Evolutionary conservation across 1,284 basidiomycete genomes (phyloP).

Genomic region (Sanghuangporus baumii): DNA sequence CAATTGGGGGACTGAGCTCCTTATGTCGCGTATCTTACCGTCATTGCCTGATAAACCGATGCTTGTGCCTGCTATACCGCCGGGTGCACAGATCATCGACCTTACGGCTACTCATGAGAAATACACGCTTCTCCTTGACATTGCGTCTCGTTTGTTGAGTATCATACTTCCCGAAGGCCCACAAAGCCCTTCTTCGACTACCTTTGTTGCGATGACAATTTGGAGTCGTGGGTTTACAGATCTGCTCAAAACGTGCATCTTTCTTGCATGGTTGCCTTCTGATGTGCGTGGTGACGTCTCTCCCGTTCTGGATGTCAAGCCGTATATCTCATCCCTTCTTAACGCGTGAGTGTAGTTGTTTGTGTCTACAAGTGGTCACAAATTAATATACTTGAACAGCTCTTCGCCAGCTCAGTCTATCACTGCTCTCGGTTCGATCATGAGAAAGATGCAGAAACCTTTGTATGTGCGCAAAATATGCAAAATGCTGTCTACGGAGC

Average conservation of each 20-base stretch:
- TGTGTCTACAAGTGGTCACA: neutral
- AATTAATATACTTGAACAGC: slow-evolving; percentile 30
- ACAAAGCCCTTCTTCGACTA: slow-evolving; percentile 41
- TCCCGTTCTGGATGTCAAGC: slow-evolving; percentile 18
- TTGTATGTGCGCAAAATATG: slow-evolving; percentile 52
- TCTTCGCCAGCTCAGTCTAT: slow-evolving; percentile 62
- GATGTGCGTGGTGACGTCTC: slow-evolving; percentile 10
- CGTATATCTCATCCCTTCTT: slow-evolving; percentile 49
- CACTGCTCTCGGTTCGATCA: slow-evolving; percentile 49
- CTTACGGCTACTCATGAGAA: slow-evolving; percentile 32
- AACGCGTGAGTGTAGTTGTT: slow-evolving; percentile 36
- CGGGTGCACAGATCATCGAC: slow-evolving; percentile 28
- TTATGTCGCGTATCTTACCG: slow-evolving; percentile 39
- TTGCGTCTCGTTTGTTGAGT: slow-evolving; percentile 38
- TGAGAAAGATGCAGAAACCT: slow-evolving; percentile 41
- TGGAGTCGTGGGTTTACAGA: slow-evolving; percentile 53
- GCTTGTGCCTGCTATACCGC: slow-evolving; percentile 17
- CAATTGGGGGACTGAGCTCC: slow-evolving; percentile 59
- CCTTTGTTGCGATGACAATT: slow-evolving; percentile 54
- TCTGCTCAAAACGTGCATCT: slow-evolving; percentile 50
- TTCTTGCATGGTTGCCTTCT: slow-evolving; percentile 63
- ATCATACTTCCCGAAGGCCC: slow-evolving; percentile 49
- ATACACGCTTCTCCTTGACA: slow-evolving; percentile 35
- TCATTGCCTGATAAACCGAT: slow-evolving; percentile 35
- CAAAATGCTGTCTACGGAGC: slow-evolving; percentile 54